phyloP scores from a whole-genome alignment of 139 green algal genomes.

The Chlamydomonas asymmetrica region DNA sequence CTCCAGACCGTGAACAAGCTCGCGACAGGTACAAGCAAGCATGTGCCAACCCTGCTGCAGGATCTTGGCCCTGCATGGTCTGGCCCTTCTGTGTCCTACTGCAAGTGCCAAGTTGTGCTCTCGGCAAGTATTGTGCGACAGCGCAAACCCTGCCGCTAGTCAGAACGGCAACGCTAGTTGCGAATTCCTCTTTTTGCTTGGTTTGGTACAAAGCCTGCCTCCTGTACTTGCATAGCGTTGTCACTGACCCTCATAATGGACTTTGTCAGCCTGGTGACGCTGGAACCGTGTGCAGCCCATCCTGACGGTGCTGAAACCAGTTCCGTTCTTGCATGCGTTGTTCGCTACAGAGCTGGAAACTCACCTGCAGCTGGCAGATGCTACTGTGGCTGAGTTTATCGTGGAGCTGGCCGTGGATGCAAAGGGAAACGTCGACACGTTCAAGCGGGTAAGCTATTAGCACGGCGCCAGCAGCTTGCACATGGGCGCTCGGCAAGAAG shows the following conservation, averaged over 20 bases:
- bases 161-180: no score
- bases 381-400: conserved; percentile 95
- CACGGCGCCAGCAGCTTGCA: not conserved
- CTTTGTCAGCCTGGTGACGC: not conserved
- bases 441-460: conserved; percentile 53
- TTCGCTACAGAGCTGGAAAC: conserved; percentile 86
- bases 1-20: conserved; percentile 92
- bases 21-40: conserved; percentile 60
- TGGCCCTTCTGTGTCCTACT: no score
- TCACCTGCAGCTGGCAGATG: conserved; percentile 94
- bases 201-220: not conserved
- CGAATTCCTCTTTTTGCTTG: not conserved
- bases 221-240: no score
- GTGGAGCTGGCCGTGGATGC: conserved; percentile 77
- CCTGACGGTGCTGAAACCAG: not conserved
- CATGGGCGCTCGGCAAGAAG: not conserved
- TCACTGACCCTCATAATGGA: no score
- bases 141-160: no score
- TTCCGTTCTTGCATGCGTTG: not conserved
- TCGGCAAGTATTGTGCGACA: not conserved
- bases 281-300: not conserved
- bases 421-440: conserved; percentile 56
- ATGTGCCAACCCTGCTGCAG: no score
- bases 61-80: no score
- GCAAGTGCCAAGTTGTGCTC: not conserved